Base-by-base conservation (phyloP, 192 early-diverging fungal genomes). In the Mortierella alpina region DNA sequence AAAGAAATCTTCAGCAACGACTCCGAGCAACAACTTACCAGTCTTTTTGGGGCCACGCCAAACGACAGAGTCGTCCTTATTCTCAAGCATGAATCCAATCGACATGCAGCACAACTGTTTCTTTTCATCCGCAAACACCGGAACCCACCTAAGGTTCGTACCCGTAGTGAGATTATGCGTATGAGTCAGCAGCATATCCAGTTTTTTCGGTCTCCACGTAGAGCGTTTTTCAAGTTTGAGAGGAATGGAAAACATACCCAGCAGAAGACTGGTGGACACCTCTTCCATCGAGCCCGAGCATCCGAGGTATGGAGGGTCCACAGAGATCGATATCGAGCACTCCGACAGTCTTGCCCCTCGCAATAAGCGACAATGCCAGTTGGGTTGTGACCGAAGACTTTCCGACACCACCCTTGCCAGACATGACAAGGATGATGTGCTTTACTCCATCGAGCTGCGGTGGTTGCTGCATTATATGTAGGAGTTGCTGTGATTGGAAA, bases 11-110 rank as follows among this genome's bases (percentile, higher is more conserved):
- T 31, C 31, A 31, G 31, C 31, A 31, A 31, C 1, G 31, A 31
- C 31, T 31, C 31, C 3, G 31, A 31, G 31, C 31, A 31, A 31
- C 31, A 31, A 31, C 31, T 31, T 85, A 93, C 93, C 94, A 83
- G 93, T 98, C 89, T 99, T 99, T 77, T 99, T 99, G 42, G 98
- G 96, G 4, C 98, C 98, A 48, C 97, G 89, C 98, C 98, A 99
- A 22, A 99, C 95, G 14, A 99, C 95, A 23, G 98, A 95, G 68
- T 97, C 92, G 72, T 97, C 91, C 65, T 92, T 93, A 74, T 88
- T 92, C 46, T 89, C 89, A 59, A 99, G 86, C 78, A 99, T 88
- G 63, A 98, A 99, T 50, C 95, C 97, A 55, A 99, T 96, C 6
- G 97, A 98, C 98, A 99, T 99, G 59, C 96, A 97, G 17, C 87